These are phyloP conservation scores for Kuraishia cidri DNA, from an alignment of 805 yeast genomes.

Conservation along the genomic window DNA sequence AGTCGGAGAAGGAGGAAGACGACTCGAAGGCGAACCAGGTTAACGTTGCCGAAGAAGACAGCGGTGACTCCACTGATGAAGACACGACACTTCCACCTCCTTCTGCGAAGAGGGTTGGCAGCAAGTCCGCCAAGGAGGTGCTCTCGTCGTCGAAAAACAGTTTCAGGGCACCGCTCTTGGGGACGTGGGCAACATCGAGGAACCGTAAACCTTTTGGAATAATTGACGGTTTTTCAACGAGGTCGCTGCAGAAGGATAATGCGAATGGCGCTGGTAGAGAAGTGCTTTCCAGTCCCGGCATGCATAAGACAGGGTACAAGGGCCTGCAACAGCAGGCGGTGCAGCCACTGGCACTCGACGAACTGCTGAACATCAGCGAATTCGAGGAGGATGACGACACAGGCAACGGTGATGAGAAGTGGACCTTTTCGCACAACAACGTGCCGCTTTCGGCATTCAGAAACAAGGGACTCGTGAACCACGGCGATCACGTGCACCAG, in stretches of 20 bases:
- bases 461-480: constrained; percentile 50
- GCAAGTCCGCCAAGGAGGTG: constrained; percentile 86
- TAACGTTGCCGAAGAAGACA: constrained; percentile 12
- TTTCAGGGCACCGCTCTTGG: constrained; percentile 84
- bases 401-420: constrained; percentile 10
- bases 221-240: constrained; percentile 88
- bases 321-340: constrained; percentile 4
- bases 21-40: constrained; percentile 5
- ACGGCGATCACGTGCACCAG: constrained; percentile 2
- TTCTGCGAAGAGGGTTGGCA: constrained; percentile 52
- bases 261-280: constrained; percentile 1
- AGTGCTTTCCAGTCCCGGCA: not conserved
- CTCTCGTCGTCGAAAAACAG: constrained; percentile 81
- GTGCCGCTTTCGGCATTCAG: constrained; percentile 89
- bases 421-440: constrained; percentile 13
- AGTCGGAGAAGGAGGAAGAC: constrained; percentile 7
- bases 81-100: constrained; percentile 77
- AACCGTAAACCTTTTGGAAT: constrained; percentile 79
- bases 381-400: constrained; percentile 62
- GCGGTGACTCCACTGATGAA: constrained; percentile 93
- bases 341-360: constrained; percentile 41
- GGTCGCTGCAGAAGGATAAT: constrained; percentile 45
- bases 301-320: constrained; percentile 1
- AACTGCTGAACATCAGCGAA: constrained; percentile 80
- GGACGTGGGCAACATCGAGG: constrained; percentile 80